A percentile compares a stretch with the other conserved stretches of the same genome.
These are phyloP conservation scores for Beauveria bassiana DNA, from an alignment of 2,329 filamentous ascomycete species.

Conservation along the genomic window DNA sequence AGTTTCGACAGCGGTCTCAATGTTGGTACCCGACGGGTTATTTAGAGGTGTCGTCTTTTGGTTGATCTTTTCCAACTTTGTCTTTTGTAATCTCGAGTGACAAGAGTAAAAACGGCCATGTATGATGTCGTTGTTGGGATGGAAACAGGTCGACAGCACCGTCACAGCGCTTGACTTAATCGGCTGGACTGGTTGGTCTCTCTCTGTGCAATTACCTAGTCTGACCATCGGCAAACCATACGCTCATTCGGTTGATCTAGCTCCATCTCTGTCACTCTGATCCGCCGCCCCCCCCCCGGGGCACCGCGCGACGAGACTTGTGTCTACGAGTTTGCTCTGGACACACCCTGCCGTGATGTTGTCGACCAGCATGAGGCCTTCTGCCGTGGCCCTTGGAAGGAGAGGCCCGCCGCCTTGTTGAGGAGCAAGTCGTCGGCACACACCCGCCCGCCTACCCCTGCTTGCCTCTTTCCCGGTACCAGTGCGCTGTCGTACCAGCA, in stretches of 20 bases:
- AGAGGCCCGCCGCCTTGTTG: not conserved
- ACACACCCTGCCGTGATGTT: not conserved
- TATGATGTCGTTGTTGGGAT: not conserved
- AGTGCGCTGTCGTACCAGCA: not conserved
- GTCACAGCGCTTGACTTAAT: not conserved
- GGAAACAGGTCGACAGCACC: not conserved
- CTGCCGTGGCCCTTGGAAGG: not conserved
- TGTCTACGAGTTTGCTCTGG: not conserved
- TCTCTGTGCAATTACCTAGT: constrained; percentile 30
- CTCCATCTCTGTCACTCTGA: constrained; percentile 13
- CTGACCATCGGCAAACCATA: constrained; percentile 25
- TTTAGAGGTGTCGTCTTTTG: not conserved
- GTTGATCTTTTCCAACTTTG: not conserved
- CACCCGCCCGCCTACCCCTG: not conserved
- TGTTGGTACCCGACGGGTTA: not conserved
- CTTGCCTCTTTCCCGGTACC: not conserved
- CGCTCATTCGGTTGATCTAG: constrained; percentile 24
- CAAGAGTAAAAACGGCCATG: not conserved
- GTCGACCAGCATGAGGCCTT: not conserved
- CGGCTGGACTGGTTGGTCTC: constrained; percentile 14
- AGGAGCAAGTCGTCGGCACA: constrained; percentile 1
- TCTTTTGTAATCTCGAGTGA: not conserved
- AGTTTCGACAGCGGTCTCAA: not conserved
- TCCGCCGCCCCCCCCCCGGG: not conserved
- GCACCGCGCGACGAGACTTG: not conserved